phyloP scores from a whole-genome alignment of 768 basidiomycete genomes.

The Roridomyces roridus region DNA sequence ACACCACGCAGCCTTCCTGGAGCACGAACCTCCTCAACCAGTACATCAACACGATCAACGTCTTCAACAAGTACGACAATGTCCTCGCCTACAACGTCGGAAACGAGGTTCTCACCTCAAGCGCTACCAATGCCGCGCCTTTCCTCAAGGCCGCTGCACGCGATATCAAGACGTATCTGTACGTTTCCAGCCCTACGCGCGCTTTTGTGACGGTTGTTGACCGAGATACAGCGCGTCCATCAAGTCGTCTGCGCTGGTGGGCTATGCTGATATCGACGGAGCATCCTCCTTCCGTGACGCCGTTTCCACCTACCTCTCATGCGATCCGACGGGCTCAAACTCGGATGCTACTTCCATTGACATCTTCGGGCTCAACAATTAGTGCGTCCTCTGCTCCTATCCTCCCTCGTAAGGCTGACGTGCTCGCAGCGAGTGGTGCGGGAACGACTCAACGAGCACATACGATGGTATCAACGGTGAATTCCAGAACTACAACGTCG shows the following conservation, averaged over 20 bases:
- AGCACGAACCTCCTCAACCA: slow-evolving; percentile 66
- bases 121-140: slow-evolving; percentile 67
- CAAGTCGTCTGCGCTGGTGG: slow-evolving; percentile 49
- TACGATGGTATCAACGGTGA: slow-evolving; percentile 62
- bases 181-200: slow-evolving; percentile 31
- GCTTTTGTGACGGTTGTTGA: not conserved
- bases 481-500: slow-evolving; percentile 72
- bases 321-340: slow-evolving; percentile 59
- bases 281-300: slow-evolving; percentile 62
- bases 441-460: slow-evolving; percentile 58
- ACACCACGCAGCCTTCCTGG: slow-evolving; percentile 66
- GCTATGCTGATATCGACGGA: slow-evolving; percentile 88
- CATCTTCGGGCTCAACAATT: slow-evolving; percentile 87
- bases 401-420: not conserved
- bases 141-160: slow-evolving; percentile 93
- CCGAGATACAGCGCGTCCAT: slow-evolving; percentile 7
- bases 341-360: slow-evolving; percentile 70
- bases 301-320: slow-evolving; percentile 81
- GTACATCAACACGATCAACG: slow-evolving; percentile 79
- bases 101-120: slow-evolving; percentile 73
- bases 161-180: slow-evolving; percentile 87
- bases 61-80: slow-evolving; percentile 87
- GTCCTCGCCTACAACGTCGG: slow-evolving; percentile 90
- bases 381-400: slow-evolving; percentile 55
- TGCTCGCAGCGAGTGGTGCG: slow-evolving; percentile 81